Conservation (phyloP, 169 alveolate species). For the Pseudocohnilembus persalinus region DNA sequence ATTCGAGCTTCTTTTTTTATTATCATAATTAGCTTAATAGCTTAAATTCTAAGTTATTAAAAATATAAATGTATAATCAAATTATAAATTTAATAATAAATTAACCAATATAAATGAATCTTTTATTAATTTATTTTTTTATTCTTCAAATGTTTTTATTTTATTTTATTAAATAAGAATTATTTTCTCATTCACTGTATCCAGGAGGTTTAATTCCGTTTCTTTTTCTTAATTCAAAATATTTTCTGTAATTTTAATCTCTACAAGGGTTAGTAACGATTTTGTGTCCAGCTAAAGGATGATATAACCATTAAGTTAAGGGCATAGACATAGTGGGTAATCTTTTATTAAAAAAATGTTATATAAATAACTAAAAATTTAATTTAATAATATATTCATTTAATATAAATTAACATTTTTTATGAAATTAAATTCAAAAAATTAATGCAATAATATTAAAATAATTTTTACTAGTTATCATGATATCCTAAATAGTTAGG, state of each 20-base stretch:
- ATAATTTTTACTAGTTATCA: conserved; percentile 26
- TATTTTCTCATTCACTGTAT: not conserved
- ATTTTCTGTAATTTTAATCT: conserved; percentile 77
- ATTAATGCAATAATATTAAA: no score
- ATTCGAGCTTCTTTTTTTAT: no score
- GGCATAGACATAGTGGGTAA: conserved; percentile 52
- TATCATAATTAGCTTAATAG: no score
- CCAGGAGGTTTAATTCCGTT: conserved; percentile 41
- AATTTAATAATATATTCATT: not conserved
- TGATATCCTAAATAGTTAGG: conserved; percentile 56
- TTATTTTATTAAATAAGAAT: no score
- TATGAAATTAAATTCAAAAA: no score
- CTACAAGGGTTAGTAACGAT: conserved; percentile 54
- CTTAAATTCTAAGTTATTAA: no score
- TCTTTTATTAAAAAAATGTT: conserved; percentile 60
- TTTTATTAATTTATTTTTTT: no score
- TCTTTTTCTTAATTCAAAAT: conserved; percentile 78
- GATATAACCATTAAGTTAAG: conserved; percentile 64
- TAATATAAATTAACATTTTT: no score
- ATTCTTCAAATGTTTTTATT: no score
- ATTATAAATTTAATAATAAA: no score
- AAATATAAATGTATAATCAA: no score
- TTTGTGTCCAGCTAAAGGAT: conserved; percentile 26
- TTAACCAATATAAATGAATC: no score
- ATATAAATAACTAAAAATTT: conserved; percentile 45